These are phyloP conservation scores for Saccharomyces kudriavzevii DNA, from an alignment of 805 yeast species.

Conservation along the genomic window DNA sequence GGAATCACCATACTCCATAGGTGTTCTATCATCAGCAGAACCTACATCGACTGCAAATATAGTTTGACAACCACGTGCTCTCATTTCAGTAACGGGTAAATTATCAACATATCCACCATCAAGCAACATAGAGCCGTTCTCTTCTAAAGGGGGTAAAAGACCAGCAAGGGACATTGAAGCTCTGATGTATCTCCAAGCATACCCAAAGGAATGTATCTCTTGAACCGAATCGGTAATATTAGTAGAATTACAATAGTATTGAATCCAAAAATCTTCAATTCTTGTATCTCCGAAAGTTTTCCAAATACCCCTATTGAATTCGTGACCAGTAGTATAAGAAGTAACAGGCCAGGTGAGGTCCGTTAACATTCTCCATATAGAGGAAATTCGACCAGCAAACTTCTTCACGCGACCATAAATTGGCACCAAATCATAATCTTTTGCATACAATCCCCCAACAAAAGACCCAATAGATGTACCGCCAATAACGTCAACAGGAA, in stretches of 20 bases:
- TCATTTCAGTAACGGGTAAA: constrained; percentile 88
- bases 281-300: constrained; percentile 86
- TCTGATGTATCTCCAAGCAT: constrained; percentile 90
- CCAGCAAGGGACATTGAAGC: constrained; percentile 98
- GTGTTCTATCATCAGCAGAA: constrained; percentile 83
- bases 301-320: constrained; percentile 96
- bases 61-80: constrained; percentile 73
- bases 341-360: constrained; percentile 92
- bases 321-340: constrained; percentile 94
- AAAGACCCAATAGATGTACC: constrained; percentile 96
- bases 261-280: constrained; percentile 94
- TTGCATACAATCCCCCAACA: constrained; percentile 91
- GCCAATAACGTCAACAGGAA: constrained; percentile 89
- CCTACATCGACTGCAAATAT: constrained; percentile 95
- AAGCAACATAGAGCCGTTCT: constrained; percentile 82
- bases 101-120: constrained; percentile 97
- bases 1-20: constrained; percentile 87
- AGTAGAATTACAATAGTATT: constrained; percentile 82
- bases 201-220: constrained; percentile 89
- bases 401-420: constrained; percentile 84
- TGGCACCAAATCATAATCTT: constrained; percentile 84
- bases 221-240: constrained; percentile 89
- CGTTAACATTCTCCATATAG: constrained; percentile 74
- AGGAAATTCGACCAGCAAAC: constrained; percentile 73
- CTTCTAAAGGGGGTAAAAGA: constrained; percentile 73